Conservation (phyloP, 352 stramenopile genomes). For the Blastocystis sp. region DNA sequence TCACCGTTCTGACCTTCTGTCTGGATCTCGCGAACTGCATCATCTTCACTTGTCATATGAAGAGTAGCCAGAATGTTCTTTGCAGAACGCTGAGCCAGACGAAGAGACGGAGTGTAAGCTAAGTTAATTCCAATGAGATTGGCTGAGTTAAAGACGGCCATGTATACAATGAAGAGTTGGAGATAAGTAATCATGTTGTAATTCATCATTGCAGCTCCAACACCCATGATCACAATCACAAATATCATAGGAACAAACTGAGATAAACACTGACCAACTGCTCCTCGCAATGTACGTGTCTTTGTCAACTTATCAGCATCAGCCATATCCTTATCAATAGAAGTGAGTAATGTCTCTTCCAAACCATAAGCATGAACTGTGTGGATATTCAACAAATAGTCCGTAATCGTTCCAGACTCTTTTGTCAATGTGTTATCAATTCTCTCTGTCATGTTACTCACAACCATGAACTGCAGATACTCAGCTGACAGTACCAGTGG, state of each 20-base stretch:
- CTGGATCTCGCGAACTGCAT: background rate
- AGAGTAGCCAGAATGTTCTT: background rate
- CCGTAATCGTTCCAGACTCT: slow-evolving; percentile 4
- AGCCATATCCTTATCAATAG: background rate
- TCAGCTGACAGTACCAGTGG: background rate
- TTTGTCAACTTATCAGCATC: background rate
- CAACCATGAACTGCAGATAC: background rate
- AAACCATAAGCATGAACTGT: slow-evolving; percentile 24
- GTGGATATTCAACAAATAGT: slow-evolving; percentile 53
- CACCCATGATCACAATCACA: background rate
- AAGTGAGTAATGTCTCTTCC: background rate
- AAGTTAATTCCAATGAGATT: background rate
- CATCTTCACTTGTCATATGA: background rate
- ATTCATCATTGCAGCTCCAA: background rate
- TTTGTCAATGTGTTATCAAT: background rate
- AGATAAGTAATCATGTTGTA: background rate
- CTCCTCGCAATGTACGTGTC: background rate
- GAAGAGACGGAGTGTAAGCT: background rate
- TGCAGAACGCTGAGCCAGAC: background rate
- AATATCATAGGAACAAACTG: background rate
- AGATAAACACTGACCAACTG: background rate
- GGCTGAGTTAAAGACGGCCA: background rate
- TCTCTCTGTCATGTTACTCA: background rate
- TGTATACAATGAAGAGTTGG: slow-evolving; percentile 9
- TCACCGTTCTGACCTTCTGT: slow-evolving; percentile 45